A percentile compares a stretch with the other conserved stretches of the same genome.
phyloP scores from a whole-genome alignment of 352 stramenopile genomes.

The Globisporangium okanoganense region DNA sequence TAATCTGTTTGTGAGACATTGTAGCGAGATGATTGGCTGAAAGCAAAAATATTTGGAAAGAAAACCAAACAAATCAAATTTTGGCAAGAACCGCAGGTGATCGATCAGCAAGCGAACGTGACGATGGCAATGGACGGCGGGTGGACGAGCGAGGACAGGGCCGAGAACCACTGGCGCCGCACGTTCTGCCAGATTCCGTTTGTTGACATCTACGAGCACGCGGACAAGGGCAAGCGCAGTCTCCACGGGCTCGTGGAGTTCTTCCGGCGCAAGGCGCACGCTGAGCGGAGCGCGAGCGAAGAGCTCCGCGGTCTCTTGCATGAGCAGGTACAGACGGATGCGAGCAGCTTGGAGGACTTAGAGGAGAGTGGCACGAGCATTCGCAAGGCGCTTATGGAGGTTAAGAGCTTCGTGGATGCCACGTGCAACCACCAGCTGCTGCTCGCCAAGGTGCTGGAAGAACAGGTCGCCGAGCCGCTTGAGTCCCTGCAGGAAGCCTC shows the following conservation, averaged over 20 bases:
- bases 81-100: no score
- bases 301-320: constrained; percentile 54
- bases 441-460: constrained; percentile 73
- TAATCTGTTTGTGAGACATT: no score
- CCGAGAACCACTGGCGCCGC: constrained; percentile 82
- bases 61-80: no score
- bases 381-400: constrained; percentile 50
- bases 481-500: constrained; percentile 73
- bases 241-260: constrained; percentile 69
- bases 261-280: constrained; percentile 60
- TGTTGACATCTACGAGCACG: constrained; percentile 71
- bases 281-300: constrained; percentile 55
- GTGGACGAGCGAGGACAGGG: constrained; percentile 43
- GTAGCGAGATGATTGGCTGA: no score
- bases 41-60: no score
- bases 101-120: no score
- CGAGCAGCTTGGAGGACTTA: constrained; percentile 41
- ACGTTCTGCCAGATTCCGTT: constrained; percentile 88
- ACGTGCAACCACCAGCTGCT: constrained; percentile 65
- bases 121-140: constrained; percentile 20
- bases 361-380: constrained; percentile 70
- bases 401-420: constrained; percentile 58
- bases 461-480: constrained; percentile 76
- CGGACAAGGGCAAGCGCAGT: constrained; percentile 72
- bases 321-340: constrained; percentile 14